phyloP scores from a whole-genome alignment of 2,329 filamentous ascomycete species.

The Colletotrichum sp. region DNA sequence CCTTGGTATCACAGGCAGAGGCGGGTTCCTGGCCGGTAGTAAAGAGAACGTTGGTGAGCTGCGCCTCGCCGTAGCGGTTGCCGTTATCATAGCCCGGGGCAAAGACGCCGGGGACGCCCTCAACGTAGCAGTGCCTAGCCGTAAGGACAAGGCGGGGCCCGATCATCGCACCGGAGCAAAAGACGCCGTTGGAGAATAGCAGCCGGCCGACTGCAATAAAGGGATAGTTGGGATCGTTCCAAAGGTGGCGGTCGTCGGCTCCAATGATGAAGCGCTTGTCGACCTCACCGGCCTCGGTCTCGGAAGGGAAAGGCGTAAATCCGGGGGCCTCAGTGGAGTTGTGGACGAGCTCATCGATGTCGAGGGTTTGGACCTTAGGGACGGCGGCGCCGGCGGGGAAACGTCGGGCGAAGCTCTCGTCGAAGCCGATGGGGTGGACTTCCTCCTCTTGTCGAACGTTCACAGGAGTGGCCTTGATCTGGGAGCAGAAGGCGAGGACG shows the following conservation, averaged over 20 bases:
- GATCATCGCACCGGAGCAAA: constrained; percentile 28
- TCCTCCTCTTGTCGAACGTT: not conserved
- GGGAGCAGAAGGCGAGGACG: not conserved
- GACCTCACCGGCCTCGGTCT: not conserved
- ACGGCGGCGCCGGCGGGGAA: not conserved
- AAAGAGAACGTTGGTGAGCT: not conserved
- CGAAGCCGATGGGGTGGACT: not conserved
- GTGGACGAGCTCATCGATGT: not conserved
- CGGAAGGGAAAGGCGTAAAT: not conserved
- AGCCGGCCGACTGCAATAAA: constrained; percentile 19
- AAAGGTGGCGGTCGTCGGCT: constrained; percentile 24
- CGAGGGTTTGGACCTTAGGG: not conserved
- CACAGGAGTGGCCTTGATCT: not conserved
- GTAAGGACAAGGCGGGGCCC: constrained; percentile 31
- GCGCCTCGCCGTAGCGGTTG: constrained; percentile 3
- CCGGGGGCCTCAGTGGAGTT: not conserved
- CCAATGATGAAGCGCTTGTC: constrained; percentile 26
- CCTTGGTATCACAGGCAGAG: constrained; percentile 22
- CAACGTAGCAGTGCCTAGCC: constrained; percentile 27
- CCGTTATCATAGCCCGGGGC: constrained; percentile 26
- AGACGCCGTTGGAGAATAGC: constrained; percentile 24
- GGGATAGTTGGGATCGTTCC: constrained; percentile 22
- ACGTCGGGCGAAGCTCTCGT: constrained; percentile 26
- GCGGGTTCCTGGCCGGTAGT: not conserved
- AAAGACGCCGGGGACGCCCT: constrained; percentile 23